These are phyloP conservation scores for Phytopythium mirpurense DNA, from an alignment of 352 stramenopile genomes.

Conservation along the genomic window DNA sequence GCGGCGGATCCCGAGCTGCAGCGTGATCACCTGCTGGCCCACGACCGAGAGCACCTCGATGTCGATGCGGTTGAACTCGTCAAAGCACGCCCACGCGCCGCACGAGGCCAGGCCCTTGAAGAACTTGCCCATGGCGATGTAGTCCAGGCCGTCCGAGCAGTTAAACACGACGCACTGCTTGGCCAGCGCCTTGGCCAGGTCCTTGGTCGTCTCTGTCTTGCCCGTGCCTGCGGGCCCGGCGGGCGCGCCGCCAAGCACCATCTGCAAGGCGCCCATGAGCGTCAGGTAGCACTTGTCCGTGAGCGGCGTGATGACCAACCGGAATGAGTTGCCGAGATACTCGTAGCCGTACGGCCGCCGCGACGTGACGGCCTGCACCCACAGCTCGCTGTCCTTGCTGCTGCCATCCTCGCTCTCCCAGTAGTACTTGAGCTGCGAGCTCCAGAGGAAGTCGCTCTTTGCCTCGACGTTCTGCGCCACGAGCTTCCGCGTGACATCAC, in stretches of 20 bases:
- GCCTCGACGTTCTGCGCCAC: constrained; percentile 78
- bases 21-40: constrained; percentile 80
- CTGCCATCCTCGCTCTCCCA: constrained; percentile 49
- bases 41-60: constrained; percentile 90
- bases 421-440: constrained; percentile 94
- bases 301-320: constrained; percentile 92
- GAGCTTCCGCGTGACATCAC: constrained; percentile 89
- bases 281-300: constrained; percentile 97
- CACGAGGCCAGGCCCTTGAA: constrained; percentile 90
- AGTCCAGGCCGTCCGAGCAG: constrained; percentile 93
- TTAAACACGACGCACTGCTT: constrained; percentile 97
- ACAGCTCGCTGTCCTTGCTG: constrained; percentile 45
- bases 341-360: constrained; percentile 92
- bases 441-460: constrained; percentile 94
- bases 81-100: constrained; percentile 94
- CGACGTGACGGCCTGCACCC: constrained; percentile 90
- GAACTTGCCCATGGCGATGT: constrained; percentile 95
- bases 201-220: constrained; percentile 94
- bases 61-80: constrained; percentile 97
- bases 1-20: constrained; percentile 85
- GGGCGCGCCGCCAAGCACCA: constrained; percentile 91
- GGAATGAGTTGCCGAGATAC: constrained; percentile 93
- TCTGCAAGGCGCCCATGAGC: constrained; percentile 93
- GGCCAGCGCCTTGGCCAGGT: constrained; percentile 90
- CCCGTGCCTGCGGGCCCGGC: constrained; percentile 91